These are phyloP conservation scores for Diphasiastrum complanatum DNA, from an alignment of 83 land plant genomes.

Conservation along the genomic window DNA sequence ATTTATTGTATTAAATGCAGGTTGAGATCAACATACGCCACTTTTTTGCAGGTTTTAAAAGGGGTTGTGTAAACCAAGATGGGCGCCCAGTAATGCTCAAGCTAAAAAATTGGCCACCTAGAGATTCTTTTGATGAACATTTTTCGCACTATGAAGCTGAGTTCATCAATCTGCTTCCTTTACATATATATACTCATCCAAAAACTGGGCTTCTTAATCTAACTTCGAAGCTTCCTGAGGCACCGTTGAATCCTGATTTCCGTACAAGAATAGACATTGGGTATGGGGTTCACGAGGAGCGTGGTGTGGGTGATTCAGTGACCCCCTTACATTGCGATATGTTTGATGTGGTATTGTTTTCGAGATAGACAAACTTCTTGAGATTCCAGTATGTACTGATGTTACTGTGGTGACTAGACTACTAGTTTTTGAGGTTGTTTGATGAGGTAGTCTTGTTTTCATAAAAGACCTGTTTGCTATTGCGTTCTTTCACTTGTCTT, in stretches of 20 bases:
- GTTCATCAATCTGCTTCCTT: slow-evolving; percentile 53
- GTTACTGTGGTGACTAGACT: too few species aligned
- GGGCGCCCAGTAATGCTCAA: slow-evolving; percentile 69
- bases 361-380: not conserved
- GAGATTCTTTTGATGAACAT: slow-evolving; percentile 61
- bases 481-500: not conserved
- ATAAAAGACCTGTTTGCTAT: too few species aligned
- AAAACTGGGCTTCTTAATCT: slow-evolving; percentile 63
- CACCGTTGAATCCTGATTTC: slow-evolving; percentile 53
- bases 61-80: slow-evolving; percentile 45
- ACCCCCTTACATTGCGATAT: slow-evolving; percentile 79
- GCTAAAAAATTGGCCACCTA: slow-evolving; percentile 84
- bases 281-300: slow-evolving; percentile 65
- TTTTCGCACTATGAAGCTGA: slow-evolving; percentile 72
- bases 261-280: slow-evolving; percentile 75
- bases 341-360: slow-evolving; percentile 63
- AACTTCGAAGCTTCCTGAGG: slow-evolving; percentile 53
- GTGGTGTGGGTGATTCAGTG: slow-evolving; percentile 65
- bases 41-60: slow-evolving; percentile 67
- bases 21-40: slow-evolving; percentile 65
- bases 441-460: too few species aligned
- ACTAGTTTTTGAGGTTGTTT: too few species aligned
- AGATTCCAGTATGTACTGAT: too few species aligned
- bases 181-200: slow-evolving; percentile 66
- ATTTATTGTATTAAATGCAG: too few species aligned